phyloP scores from a whole-genome alignment of 768 basidiomycete species.

The Asterophora parasitica region DNA sequence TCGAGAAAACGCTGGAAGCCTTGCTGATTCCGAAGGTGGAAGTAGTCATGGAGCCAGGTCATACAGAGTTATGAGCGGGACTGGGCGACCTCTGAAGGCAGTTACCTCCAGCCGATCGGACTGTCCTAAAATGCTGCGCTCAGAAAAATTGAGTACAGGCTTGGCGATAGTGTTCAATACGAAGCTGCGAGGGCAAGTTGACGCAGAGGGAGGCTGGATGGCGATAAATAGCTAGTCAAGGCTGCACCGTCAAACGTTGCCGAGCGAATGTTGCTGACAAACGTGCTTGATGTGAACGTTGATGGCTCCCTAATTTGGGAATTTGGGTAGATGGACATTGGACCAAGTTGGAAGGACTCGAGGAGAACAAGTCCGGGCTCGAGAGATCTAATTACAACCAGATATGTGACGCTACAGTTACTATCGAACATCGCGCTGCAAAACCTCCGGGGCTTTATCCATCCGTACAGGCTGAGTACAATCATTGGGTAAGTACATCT shows the following conservation, averaged over 20 bases:
- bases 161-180: slow-evolving; percentile 2
- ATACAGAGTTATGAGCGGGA: slow-evolving; percentile 44
- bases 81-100: slow-evolving; percentile 35
- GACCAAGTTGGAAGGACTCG: too few species aligned
- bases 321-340: background rate
- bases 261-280: slow-evolving; percentile 9
- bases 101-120: slow-evolving; percentile 23
- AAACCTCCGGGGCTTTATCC: slow-evolving; percentile 10
- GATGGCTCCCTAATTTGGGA: background rate
- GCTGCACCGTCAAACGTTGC: slow-evolving; percentile 1
- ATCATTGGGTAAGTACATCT: slow-evolving; percentile 2
- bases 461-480: slow-evolving; percentile 2
- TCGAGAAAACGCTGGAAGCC: slow-evolving; percentile 76
- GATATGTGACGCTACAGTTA: background rate
- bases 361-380: background rate
- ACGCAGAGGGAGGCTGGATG: background rate
- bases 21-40: slow-evolving; percentile 64
- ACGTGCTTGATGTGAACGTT: slow-evolving; percentile 4
- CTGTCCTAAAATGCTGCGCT: slow-evolving; percentile 21
- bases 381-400: background rate
- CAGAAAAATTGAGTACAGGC: slow-evolving; percentile 20
- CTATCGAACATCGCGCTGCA: background rate
- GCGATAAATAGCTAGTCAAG: slow-evolving; percentile 2
- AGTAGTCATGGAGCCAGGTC: slow-evolving; percentile 79
- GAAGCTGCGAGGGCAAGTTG: slow-evolving; percentile 11